phyloP scores from a whole-genome alignment of 495 filamentous ascomycete species.

The Aspergillus panamensis region DNA sequence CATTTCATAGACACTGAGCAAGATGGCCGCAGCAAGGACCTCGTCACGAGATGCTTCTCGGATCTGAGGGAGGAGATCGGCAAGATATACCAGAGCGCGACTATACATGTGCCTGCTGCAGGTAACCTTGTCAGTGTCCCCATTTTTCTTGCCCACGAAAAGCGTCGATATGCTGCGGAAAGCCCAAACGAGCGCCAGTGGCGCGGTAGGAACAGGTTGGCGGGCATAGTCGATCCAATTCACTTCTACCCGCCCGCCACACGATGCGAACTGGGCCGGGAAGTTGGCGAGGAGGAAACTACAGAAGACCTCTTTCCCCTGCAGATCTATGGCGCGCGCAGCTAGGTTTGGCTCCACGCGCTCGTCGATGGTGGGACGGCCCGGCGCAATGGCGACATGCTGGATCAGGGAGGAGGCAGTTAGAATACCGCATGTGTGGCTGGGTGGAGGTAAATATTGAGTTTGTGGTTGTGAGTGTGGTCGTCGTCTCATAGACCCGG shows the following conservation, averaged over 20 bases:
- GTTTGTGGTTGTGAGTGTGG: not conserved
- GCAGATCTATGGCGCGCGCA: constrained; percentile 11
- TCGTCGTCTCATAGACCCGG: not conserved
- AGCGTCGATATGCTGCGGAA: constrained; percentile 10
- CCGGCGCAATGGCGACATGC: not conserved
- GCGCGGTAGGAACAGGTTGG: not conserved
- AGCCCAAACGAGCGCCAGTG: constrained; percentile 14
- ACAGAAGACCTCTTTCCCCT: constrained; percentile 20
- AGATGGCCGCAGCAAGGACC: constrained; percentile 19
- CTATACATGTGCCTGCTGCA: constrained; percentile 22
- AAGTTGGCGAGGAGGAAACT: constrained; percentile 14
- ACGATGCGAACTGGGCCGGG: constrained; percentile 18
- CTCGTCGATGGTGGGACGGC: constrained; percentile 15
- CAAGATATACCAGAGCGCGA: constrained; percentile 11
- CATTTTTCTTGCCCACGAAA: constrained; percentile 11
- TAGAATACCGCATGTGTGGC: not conserved
- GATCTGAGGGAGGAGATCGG: constrained; percentile 6
- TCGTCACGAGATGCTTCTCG: constrained; percentile 11
- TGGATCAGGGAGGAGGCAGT: not conserved
- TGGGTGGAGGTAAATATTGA: not conserved
- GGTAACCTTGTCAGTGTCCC: constrained; percentile 8
- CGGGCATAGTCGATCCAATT: constrained; percentile 16
- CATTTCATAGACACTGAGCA: constrained; percentile 30
- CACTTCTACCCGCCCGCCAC: constrained; percentile 8
- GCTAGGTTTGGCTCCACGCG: constrained; percentile 17